Evolutionary conservation across 495 filamentous ascomycete species (phyloP), one percentile per base, ranked within the genome.

Genomic region (Thozetella sp.): DNA sequence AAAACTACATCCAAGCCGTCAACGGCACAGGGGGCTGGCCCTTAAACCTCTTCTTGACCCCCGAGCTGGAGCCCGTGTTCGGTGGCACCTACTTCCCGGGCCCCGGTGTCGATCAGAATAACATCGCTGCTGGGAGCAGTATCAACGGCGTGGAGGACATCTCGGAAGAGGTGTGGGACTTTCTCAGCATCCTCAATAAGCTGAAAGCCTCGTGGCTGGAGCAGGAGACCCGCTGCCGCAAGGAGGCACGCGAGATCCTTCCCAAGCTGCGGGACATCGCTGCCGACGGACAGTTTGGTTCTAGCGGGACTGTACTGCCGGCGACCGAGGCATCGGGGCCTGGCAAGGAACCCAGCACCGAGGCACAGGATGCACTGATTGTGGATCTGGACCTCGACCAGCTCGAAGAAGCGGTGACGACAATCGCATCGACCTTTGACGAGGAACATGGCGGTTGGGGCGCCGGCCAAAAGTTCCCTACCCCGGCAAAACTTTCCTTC

Each of bases 51-150:
- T 98, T 99, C 69, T 80, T 98, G 24, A 98, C 96, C 0, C 96
- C 96, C 0, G 87, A 94, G 64, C 83, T 98, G 4, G 89, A 97
- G 61, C 95, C 95, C 0, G 87, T 99, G 22, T 98, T 97, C 72
- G 96, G 96, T 51, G 96, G 93, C 22, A 97, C 95, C 27, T 99
- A 99, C 72, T 97, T 92, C 91, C 93, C 95, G 11, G 93, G 93
- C 1, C 78, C 79, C n/a, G 77, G 92, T 85, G 58, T 88, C 76
- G 65, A 84, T 79, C 56, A 83, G 78, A 48, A 48, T 20, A 54
- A 78, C 69, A 46, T 71, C 56, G 61, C 63, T 4, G 67, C 63
- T 15, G 66, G 58, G 25, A 58, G 55, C 40, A 64, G 67, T 17
- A 26, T 45, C n/a, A 59, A 59, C 2, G 59, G 58, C 12, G 66